Evolutionary conservation across 1,139 yeast genomes (phyloP).

Genomic region (Taphrina populina): DNA sequence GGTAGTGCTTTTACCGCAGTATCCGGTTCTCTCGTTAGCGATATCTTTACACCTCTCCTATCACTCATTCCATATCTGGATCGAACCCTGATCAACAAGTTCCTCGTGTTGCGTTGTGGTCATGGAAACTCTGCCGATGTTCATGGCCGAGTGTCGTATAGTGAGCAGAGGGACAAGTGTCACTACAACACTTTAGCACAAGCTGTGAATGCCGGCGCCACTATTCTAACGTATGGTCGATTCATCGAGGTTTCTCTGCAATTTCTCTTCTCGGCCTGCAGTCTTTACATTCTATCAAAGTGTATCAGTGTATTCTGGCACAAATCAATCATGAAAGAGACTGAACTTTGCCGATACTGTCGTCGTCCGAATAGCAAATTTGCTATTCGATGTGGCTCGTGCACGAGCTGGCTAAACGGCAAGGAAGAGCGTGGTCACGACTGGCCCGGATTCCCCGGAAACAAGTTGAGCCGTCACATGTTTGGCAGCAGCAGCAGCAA

Average conservation of each 20-base stretch:
- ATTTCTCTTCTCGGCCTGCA: conserved; percentile 4
- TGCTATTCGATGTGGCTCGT: conserved; percentile 6
- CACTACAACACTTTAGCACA: conserved; percentile 13
- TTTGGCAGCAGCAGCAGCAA: too few relatives aligned
- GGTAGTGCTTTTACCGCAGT: conserved; percentile 19
- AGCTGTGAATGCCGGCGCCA: conserved; percentile 12
- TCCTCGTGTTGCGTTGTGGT: conserved; percentile 8
- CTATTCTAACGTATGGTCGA: conserved; percentile 8
- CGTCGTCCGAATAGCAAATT: conserved; percentile 3
- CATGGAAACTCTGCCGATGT: background rate
- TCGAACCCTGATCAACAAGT: conserved; percentile 4
- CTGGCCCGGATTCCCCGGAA: conserved; percentile 1
- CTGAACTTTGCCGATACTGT: conserved; percentile 9
- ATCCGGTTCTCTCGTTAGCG: conserved; percentile 12
- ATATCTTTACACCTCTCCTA: conserved; percentile 10
- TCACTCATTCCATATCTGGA: conserved; percentile 2
- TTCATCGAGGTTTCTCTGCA: conserved; percentile 15
- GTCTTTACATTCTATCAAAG: conserved; percentile 4
- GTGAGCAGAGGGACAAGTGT: background rate
- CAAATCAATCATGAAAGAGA: conserved; percentile 11
- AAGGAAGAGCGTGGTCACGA: conserved; percentile 6
- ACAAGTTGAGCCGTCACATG: too few relatives aligned
- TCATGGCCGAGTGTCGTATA: background rate
- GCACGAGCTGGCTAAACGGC: conserved; percentile 20
- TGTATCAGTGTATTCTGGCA: background rate